phyloP scores from a whole-genome alignment of 805 yeast species.

The Torulaspora gathmanii region DNA sequence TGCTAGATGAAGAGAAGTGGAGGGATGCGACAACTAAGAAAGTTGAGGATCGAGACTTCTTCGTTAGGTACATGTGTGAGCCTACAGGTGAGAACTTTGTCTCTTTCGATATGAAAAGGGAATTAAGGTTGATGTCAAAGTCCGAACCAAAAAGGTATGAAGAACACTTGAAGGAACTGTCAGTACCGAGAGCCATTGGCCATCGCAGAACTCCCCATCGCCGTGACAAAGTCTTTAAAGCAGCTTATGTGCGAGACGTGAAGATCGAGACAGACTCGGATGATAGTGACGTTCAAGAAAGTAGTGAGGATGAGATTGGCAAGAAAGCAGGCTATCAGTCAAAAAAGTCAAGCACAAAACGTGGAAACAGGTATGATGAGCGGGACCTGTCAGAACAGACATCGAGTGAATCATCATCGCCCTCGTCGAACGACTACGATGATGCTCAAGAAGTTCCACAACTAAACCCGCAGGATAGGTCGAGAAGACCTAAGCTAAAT shows the following conservation, averaged over 20 bases:
- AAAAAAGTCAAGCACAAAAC: neutral
- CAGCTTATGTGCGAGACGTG: conserved; percentile 7
- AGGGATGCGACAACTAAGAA: conserved; percentile 36
- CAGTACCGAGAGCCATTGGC: conserved; percentile 13
- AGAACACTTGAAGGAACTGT: conserved; percentile 26
- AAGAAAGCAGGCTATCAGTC: neutral
- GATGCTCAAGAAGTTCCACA: conserved; percentile 13
- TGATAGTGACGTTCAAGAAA: neutral
- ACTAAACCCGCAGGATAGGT: conserved; percentile 6
- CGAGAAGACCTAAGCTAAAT: conserved; percentile 4
- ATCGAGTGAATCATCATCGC: conserved; percentile 7
- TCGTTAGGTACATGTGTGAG: conserved; percentile 36
- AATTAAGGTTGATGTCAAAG: conserved; percentile 16
- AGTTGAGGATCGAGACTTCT: conserved; percentile 32
- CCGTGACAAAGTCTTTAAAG: neutral
- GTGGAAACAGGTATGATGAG: neutral
- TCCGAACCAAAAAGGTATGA: conserved; percentile 28
- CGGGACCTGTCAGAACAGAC: neutral
- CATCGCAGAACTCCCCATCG: neutral
- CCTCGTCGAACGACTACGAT: conserved; percentile 10
- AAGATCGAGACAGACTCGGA: conserved; percentile 9
- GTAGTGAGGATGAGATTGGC: conserved; percentile 4
- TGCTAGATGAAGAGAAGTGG: conserved; percentile 40
- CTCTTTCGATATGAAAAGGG: conserved; percentile 21
- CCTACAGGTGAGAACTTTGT: conserved; percentile 29